A percentile compares a stretch with the other conserved stretches of the same genome.
Conservation (phyloP, 2,329 filamentous ascomycete species). For the Botrytis sinoallii region DNA sequence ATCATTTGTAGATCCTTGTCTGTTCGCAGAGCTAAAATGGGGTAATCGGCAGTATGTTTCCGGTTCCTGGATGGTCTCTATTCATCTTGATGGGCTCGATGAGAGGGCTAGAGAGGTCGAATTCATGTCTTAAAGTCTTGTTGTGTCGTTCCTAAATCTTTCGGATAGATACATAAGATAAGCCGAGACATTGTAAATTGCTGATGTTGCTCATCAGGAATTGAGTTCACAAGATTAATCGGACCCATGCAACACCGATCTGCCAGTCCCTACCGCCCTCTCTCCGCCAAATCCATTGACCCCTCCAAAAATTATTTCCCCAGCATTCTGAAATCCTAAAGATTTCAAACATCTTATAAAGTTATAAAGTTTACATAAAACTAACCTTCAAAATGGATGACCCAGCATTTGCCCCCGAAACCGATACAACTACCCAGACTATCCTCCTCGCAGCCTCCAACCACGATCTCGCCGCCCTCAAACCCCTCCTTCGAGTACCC, state of each 20-base stretch:
- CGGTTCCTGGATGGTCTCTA: neutral
- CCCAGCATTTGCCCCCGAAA: slow-evolving; percentile 27
- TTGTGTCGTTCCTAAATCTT: neutral
- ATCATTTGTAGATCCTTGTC: neutral
- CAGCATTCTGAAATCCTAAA: neutral
- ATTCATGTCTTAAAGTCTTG: neutral
- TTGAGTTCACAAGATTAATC: neutral
- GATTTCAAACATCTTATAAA: neutral
- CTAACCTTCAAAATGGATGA: slow-evolving; percentile 31
- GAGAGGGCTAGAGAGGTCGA: neutral
- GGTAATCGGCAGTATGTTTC: neutral
- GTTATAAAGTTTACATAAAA: neutral
- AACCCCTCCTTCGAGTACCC: slow-evolving; percentile 36
- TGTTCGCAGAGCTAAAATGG: neutral
- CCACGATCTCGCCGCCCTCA: slow-evolving; percentile 45
- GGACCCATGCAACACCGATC: neutral
- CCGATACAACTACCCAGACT: slow-evolving; percentile 46
- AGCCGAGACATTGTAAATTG: neutral
- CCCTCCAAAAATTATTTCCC: slow-evolving; percentile 10
- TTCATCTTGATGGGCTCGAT: neutral
- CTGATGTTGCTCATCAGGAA: neutral
- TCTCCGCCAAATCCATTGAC: neutral
- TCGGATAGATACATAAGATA: neutral
- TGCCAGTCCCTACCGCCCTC: neutral
- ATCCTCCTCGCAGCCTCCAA: slow-evolving; percentile 64